Percentiles rank a stretch among this genome's conserved stretches.
These are phyloP conservation scores for Saprolegnia parasitica DNA, from an alignment of 352 stramenopile species.

Conservation along the genomic window DNA sequence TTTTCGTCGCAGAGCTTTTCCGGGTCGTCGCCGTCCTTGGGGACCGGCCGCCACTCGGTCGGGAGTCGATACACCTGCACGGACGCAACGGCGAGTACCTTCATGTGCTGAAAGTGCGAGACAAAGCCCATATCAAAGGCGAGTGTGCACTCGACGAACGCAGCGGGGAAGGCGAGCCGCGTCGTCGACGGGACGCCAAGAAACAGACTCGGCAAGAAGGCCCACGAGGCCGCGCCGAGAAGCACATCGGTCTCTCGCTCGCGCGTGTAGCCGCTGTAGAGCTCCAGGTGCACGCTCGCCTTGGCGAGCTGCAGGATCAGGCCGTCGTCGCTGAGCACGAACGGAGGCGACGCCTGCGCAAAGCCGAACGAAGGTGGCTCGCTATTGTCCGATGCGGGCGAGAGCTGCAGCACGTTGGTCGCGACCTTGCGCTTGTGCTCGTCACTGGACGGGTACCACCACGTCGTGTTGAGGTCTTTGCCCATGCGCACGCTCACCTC, in stretches of 20 bases:
- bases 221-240: neutral
- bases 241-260: constrained; percentile 15
- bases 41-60: constrained; percentile 17
- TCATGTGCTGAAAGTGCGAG: constrained; percentile 13
- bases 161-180: neutral
- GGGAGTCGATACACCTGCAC: neutral
- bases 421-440: constrained; percentile 17
- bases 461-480: neutral
- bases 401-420: constrained; percentile 1
- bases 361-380: constrained; percentile 10
- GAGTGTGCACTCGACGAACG: neutral
- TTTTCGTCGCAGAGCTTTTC: neutral
- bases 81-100: neutral
- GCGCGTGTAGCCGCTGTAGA: constrained; percentile 4
- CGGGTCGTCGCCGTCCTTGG: constrained; percentile 24
- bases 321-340: neutral
- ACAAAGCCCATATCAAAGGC: constrained; percentile 23
- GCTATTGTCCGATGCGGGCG: neutral
- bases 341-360: constrained; percentile 8
- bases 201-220: constrained; percentile 3
- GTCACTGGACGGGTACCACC: constrained; percentile 18
- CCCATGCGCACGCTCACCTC: neutral
- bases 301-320: neutral
- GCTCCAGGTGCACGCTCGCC: neutral
- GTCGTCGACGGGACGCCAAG: neutral